phyloP scores from a whole-genome alignment of 2,329 filamentous ascomycete genomes.

The Aureobasidium subglaciale region DNA sequence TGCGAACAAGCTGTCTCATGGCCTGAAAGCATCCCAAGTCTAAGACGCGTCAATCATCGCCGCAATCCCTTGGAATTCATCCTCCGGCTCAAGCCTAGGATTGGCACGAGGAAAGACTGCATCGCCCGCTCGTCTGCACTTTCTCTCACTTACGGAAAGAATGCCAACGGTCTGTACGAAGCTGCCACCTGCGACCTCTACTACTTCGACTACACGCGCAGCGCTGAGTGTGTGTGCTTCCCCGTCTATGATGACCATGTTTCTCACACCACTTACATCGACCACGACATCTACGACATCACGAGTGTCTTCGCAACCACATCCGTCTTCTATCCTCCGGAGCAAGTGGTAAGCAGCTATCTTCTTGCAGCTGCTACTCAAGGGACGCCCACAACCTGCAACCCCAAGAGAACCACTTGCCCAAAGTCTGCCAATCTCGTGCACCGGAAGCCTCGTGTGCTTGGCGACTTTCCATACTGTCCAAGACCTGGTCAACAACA shows the following conservation, averaged over 20 bases:
- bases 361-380: conserved; percentile 10
- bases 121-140: conserved; percentile 10
- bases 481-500: not conserved
- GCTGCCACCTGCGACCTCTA: conserved; percentile 13
- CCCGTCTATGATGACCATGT: conserved; percentile 10
- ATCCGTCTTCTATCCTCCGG: conserved; percentile 4
- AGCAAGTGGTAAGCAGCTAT: conserved; percentile 1
- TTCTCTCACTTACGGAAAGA: not conserved
- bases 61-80: not conserved
- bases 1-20: not conserved
- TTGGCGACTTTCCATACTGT: conserved; percentile 8
- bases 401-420: not conserved
- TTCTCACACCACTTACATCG: not conserved
- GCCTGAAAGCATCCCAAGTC: not conserved
- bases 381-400: not conserved
- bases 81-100: not conserved
- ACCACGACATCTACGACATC: not conserved
- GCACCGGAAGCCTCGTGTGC: not conserved
- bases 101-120: conserved; percentile 11
- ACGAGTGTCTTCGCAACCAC: not conserved
- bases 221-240: conserved; percentile 12
- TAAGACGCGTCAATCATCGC: not conserved
- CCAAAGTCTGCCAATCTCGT: not conserved
- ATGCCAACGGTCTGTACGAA: not conserved
- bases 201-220: not conserved